These are phyloP conservation scores for Candida lessepsii DNA, from an alignment of 805 yeast genomes.

Conservation along the genomic window DNA sequence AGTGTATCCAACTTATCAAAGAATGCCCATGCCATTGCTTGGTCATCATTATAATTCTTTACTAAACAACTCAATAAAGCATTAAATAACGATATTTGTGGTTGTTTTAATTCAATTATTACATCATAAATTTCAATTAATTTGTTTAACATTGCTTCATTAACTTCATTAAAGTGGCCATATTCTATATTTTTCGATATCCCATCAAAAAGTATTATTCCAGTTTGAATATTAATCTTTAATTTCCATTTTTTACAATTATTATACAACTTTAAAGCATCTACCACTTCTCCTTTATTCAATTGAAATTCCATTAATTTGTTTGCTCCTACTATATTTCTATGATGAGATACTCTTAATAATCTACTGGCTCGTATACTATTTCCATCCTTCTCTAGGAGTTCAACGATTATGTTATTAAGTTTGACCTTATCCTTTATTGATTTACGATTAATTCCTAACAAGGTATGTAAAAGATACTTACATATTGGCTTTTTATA, in stretches of 20 bases:
- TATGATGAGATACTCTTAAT: conserved; percentile 45
- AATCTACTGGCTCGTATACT: conserved; percentile 52
- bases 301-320: conserved; percentile 47
- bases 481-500: conserved; percentile 36
- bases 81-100: conserved; percentile 31
- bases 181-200: conserved; percentile 18
- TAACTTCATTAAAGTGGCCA: conserved; percentile 1
- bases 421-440: conserved; percentile 57
- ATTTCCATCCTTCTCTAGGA: conserved; percentile 48
- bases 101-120: neutral
- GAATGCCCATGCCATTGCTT: conserved; percentile 36
- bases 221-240: conserved; percentile 47
- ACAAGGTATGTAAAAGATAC: conserved; percentile 48
- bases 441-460: conserved; percentile 61
- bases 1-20: conserved; percentile 24
- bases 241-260: conserved; percentile 64
- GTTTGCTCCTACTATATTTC: conserved; percentile 64
- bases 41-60: conserved; percentile 33
- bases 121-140: conserved; percentile 2
- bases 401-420: conserved; percentile 50
- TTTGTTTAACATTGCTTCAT: neutral
- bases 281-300: conserved; percentile 39
- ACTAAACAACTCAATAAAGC: conserved; percentile 34
- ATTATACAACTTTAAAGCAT: conserved; percentile 50
- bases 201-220: conserved; percentile 36